Conservation (phyloP, 164 flowering plant species). For the Vitis vinifera region ASM3070453v1 NC_081822.1:13249501-13250000, state of each 20-base stretch:
- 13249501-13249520: constrained; percentile 6
- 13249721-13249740: constrained; percentile 33
- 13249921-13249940: constrained; percentile 4
- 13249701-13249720: constrained; percentile 57
- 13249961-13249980: not conserved
- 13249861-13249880: not conserved
- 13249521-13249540: constrained; percentile 15
- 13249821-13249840: not conserved
- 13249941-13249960: constrained; percentile 2
- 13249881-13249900: constrained; percentile 1
- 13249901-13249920: constrained; percentile 11
- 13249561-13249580: constrained; percentile 20
- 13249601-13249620: constrained; percentile 36
- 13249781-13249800: not conserved
- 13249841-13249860: not conserved
- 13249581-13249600: constrained; percentile 33
- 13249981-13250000: not conserved
- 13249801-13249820: not conserved
- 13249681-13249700: constrained; percentile 29
- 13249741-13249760: constrained; percentile 10
- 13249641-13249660: constrained; percentile 48
- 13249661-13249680: constrained; percentile 32
- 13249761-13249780: constrained; percentile 18
- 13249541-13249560: constrained; percentile 18
- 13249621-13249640: constrained; percentile 48